A percentile compares a stretch with the other conserved stretches of the same genome.
phyloP scores from a whole-genome alignment of 805 yeast species.

The Yamadazyma phyllophila region DNA sequence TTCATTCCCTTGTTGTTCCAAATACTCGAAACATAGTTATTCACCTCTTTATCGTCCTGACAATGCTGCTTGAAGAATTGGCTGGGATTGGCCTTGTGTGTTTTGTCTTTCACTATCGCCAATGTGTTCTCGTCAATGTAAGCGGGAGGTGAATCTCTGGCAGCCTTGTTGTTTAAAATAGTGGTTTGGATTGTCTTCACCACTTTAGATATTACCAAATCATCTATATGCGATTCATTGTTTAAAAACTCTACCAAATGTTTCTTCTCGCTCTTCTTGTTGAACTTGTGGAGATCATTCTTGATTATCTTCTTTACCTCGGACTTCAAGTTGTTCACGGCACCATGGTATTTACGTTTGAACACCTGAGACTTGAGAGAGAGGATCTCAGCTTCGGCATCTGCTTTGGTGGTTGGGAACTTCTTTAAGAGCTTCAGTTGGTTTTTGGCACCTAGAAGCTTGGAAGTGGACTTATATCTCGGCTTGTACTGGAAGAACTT shows the following conservation, averaged over 20 bases:
- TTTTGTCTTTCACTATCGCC: conserved; percentile 25
- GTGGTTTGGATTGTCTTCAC: conserved; percentile 26
- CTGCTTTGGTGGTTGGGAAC: conserved; percentile 39
- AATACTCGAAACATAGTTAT: conserved; percentile 46
- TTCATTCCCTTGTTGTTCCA: conserved; percentile 46
- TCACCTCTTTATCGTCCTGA: conserved; percentile 37
- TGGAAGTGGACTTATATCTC: conserved; percentile 49
- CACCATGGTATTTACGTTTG: conserved; percentile 48
- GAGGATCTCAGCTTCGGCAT: conserved; percentile 45
- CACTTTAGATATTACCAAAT: conserved; percentile 32
- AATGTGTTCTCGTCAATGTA: conserved; percentile 31
- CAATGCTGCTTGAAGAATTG: conserved; percentile 43
- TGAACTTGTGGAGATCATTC: conserved; percentile 10
- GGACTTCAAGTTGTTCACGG: conserved; percentile 40
- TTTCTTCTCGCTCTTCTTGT: conserved; percentile 13
- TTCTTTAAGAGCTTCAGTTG: conserved; percentile 40
- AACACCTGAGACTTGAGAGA: conserved; percentile 46
- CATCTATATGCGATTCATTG: conserved; percentile 17
- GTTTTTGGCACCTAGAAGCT: conserved; percentile 44
- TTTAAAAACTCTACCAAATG: conserved; percentile 22
- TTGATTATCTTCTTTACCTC: conserved; percentile 25
- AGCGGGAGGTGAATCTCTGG: conserved; percentile 30
- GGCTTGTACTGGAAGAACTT: conserved; percentile 44
- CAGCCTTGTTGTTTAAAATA: conserved; percentile 29
- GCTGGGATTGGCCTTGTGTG: conserved; percentile 42